Conservation (phyloP, 805 yeast genomes). For the Starmerella roubikii region DNA sequence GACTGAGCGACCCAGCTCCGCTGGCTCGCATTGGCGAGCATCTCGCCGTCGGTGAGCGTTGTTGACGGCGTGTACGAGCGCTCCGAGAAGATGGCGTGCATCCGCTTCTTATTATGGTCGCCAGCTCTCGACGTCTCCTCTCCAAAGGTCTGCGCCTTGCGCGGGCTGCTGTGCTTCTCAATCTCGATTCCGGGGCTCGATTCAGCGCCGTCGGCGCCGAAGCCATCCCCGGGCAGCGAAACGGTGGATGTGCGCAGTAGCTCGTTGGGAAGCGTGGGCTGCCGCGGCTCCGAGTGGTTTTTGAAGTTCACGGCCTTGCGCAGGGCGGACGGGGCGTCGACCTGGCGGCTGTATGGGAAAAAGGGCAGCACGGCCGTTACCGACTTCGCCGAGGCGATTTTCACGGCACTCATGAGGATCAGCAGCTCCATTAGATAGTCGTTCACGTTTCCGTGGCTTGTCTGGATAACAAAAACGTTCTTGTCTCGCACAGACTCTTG, state of each 20-base stretch:
- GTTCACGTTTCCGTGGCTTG: slow-evolving; percentile 78
- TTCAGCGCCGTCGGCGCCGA: not conserved
- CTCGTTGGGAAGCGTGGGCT: not conserved
- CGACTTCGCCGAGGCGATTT: slow-evolving; percentile 74
- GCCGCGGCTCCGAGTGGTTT: not conserved
- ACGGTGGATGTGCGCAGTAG: too few species aligned
- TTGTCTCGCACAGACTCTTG: slow-evolving; percentile 87
- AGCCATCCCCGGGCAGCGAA: too few species aligned
- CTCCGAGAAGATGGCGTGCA: not conserved
- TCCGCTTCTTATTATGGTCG: not conserved
- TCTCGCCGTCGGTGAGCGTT: not conserved
- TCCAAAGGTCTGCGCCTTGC: slow-evolving; percentile 18
- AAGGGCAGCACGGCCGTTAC: slow-evolving; percentile 87
- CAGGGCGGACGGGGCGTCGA: slow-evolving; percentile 69
- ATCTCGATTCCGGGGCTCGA: too few species aligned
- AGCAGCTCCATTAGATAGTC: slow-evolving; percentile 73
- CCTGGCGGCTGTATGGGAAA: slow-evolving; percentile 92
- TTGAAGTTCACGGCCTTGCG: slow-evolving; percentile 1
- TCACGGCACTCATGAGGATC: slow-evolving; percentile 81
- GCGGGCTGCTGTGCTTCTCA: slow-evolving; percentile 11
- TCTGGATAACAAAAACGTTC: slow-evolving; percentile 82
- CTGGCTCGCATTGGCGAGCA: slow-evolving; percentile 38
- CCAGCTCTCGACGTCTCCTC: slow-evolving; percentile 13
- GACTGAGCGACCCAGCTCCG: slow-evolving; percentile 93
- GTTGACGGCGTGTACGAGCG: not conserved